phyloP scores from a whole-genome alignment of 2,329 filamentous ascomycete species.

The Graphiopsis chlorocephala region DNA sequence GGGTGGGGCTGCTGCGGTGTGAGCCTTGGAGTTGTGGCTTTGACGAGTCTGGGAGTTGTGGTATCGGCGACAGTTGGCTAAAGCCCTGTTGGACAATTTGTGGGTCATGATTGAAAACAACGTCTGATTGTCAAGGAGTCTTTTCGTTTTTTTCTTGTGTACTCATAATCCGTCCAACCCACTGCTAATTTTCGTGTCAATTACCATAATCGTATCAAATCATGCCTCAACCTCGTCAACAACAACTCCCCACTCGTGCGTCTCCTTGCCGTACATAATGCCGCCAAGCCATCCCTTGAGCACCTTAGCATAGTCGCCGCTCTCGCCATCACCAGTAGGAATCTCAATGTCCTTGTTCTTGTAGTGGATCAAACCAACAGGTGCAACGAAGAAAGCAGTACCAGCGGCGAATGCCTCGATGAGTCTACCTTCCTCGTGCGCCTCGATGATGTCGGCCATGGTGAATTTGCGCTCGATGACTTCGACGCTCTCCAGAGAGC shows the following conservation, averaged over 20 bases:
- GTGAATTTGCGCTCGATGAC: slow-evolving; percentile 80
- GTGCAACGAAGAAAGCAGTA: slow-evolving; percentile 63
- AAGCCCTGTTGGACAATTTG: background rate
- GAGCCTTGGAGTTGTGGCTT: background rate
- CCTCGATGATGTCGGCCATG: slow-evolving; percentile 73
- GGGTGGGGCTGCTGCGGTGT: background rate
- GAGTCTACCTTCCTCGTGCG: slow-evolving; percentile 70
- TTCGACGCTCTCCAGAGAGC: slow-evolving; percentile 50
- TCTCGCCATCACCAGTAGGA: slow-evolving; percentile 40
- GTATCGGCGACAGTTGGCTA: background rate
- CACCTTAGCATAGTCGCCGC: slow-evolving; percentile 41
- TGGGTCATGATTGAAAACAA: background rate
- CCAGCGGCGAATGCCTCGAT: slow-evolving; percentile 84
- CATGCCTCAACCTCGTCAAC: slow-evolving; percentile 17
- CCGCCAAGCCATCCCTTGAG: slow-evolving; percentile 48
- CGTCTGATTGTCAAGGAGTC: background rate
- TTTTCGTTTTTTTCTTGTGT: background rate
- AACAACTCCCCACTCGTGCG: slow-evolving; percentile 45
- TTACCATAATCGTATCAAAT: background rate
- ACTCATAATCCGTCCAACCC: background rate
- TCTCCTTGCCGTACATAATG: slow-evolving; percentile 50
- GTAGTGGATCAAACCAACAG: slow-evolving; percentile 46
- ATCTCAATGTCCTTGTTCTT: slow-evolving; percentile 43
- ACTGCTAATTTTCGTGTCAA: background rate
- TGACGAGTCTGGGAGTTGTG: no score